phyloP scores from a whole-genome alignment of 2,329 filamentous ascomycete genomes.

The Pyrenophora graminea region DNA sequence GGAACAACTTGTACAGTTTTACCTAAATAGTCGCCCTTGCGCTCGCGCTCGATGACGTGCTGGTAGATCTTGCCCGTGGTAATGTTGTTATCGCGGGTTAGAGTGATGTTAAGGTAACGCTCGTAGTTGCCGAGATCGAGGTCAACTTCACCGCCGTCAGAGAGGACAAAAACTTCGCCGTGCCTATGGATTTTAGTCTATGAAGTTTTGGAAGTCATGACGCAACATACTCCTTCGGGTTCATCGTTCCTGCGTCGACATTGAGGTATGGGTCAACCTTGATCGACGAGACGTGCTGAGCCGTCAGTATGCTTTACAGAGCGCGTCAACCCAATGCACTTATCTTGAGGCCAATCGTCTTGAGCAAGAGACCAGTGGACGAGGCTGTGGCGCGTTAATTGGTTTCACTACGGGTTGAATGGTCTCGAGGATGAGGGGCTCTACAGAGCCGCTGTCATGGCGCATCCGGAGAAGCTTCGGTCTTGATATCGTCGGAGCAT shows the following conservation, averaged over 20 bases:
- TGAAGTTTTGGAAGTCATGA: neutral
- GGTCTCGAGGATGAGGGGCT: neutral
- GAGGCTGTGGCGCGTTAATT: constrained; percentile 59
- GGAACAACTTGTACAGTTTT: constrained; percentile 90
- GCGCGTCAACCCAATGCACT: constrained; percentile 44
- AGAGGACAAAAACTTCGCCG: constrained; percentile 86
- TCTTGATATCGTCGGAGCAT: too few relatives aligned
- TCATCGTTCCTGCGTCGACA: constrained; percentile 75
- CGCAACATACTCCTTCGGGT: constrained; percentile 63
- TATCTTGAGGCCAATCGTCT: constrained; percentile 80
- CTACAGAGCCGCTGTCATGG: neutral
- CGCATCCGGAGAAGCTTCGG: too few relatives aligned
- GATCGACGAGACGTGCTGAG: constrained; percentile 64
- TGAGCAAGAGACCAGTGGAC: constrained; percentile 74
- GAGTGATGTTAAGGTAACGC: constrained; percentile 78
- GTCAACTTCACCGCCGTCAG: constrained; percentile 79
- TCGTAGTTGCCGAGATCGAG: constrained; percentile 78
- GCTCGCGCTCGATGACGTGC: constrained; percentile 78
- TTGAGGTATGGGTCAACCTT: constrained; percentile 77
- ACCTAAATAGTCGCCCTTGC: constrained; percentile 79
- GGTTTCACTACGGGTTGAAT: neutral
- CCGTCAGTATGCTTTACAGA: constrained; percentile 37
- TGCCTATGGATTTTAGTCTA: constrained; percentile 58
- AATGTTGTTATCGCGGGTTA: constrained; percentile 90
- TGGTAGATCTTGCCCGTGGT: constrained; percentile 97